Evolutionary conservation across 2,329 filamentous ascomycete species (phyloP), one percentile per base, ranked within the genome.

Genomic region (Calycina marina): DNA sequence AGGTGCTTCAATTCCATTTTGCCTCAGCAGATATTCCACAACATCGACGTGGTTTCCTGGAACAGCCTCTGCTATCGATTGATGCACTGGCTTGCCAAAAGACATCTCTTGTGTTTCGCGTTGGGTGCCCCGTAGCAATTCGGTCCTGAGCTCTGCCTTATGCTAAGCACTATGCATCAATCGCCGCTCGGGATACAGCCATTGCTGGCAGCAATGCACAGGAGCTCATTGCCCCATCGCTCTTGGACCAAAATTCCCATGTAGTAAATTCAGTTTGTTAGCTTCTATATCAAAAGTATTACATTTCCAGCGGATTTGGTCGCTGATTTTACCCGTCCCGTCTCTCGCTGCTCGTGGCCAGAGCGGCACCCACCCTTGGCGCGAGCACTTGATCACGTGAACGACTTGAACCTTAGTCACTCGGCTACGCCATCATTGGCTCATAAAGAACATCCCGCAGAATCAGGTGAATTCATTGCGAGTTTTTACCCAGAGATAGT

Each of bases 161-260:
- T 25, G n/a, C 24, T 32, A 15, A 32, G 31, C 31, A 9, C 31
- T 32, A 18, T 32, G 20, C 31, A 32, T 32, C 22, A 32, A 32
- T 15, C 31, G 24, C 15, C 24, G 31, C 25, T 32, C 18, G 31
- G 31, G 4, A 32, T 25, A 14, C 30, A 32, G 22, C 30, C 30
- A 11, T 15, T 32, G 30, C 30, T 32, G 30, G 30, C 30, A 32
- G 30, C 30, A 15, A 32, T 32, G 13, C 30, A 32, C 18, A 32
- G 22, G 30, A 32, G 30, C 14, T 32, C 30, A 26, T 32, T 32
- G 14, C 30, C 24, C 30, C 30, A 32, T 26, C 30, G 30, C 30
- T 32, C 30, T n/a, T 26, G 8, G 13, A 32, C 22, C 30, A 26
- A 16, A 16, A 32, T 32, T 11, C 26, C 30, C 26, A 26, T n/a